These are phyloP conservation scores for Cyclostephanos tholiformis DNA, from an alignment of 108 stramenopile genomes.

Conservation along the genomic window DNA sequence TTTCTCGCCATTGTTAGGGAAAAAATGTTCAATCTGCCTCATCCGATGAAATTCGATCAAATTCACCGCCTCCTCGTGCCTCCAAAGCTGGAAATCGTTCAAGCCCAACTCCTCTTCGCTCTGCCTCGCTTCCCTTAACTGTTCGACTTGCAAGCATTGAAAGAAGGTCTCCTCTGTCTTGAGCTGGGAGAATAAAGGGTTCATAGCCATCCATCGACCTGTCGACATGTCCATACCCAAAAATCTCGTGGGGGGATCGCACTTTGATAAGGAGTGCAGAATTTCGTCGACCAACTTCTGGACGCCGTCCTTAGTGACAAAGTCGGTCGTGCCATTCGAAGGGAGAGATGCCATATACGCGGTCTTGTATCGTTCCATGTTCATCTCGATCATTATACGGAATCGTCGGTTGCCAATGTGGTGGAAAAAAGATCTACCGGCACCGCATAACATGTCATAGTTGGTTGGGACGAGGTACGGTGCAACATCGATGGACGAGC, in stretches of 20 bases:
- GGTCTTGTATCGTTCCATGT: conserved; percentile 20
- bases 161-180: conserved; percentile 42
- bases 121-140: background rate
- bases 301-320: conserved; percentile 1
- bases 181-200: conserved; percentile 27
- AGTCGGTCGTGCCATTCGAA: background rate
- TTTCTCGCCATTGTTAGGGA: background rate
- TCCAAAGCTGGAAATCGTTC: background rate
- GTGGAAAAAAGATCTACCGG: conserved; percentile 31
- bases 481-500: background rate
- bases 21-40: no score
- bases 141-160: conserved; percentile 34
- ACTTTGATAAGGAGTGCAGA: conserved; percentile 18
- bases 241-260: conserved; percentile 40
- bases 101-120: background rate
- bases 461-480: conserved; percentile 34
- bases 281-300: conserved; percentile 25
- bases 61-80: conserved; percentile 1
- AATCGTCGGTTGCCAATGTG: conserved; percentile 45
- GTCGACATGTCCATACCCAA: conserved; percentile 44
- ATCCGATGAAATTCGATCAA: conserved; percentile 1
- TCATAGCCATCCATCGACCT: conserved; percentile 35
- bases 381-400: conserved; percentile 46
- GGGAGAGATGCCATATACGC: conserved; percentile 3
- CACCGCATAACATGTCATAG: conserved; percentile 39